phyloP scores from a whole-genome alignment of 805 yeast genomes.

The Komagataella populi region DNA sequence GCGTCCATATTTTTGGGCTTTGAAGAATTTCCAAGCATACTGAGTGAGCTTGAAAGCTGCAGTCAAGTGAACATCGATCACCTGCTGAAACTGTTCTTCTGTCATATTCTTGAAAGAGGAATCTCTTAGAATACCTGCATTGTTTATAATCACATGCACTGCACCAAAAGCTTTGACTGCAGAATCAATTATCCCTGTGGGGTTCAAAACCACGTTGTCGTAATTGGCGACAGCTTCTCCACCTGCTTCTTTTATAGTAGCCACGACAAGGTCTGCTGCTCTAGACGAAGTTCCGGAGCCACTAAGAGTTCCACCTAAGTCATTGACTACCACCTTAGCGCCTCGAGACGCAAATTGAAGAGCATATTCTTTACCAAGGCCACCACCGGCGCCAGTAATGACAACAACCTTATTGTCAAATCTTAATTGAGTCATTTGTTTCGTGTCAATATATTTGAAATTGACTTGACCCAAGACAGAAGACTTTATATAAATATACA shows the following conservation, averaged over 20 bases:
- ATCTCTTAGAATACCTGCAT: conserved; percentile 92
- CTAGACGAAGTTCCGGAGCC: conserved; percentile 59
- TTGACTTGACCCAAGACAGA: background rate
- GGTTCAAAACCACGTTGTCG: conserved; percentile 74
- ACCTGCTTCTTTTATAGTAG: conserved; percentile 63
- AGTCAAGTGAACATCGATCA: conserved; percentile 75
- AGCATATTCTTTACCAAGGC: conserved; percentile 83
- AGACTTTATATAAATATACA: background rate
- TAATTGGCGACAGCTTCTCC: conserved; percentile 90
- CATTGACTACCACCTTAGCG: conserved; percentile 91
- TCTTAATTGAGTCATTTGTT: conserved; percentile 14
- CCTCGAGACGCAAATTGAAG: conserved; percentile 80
- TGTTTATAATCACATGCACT: conserved; percentile 80
- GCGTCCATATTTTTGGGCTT: conserved; percentile 77
- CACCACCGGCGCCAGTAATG: conserved; percentile 97
- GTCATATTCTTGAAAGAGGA: conserved; percentile 78
- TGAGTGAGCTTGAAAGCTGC: conserved; percentile 79
- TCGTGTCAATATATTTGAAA: too few species aligned
- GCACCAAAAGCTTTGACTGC: conserved; percentile 82
- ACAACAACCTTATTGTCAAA: conserved; percentile 82
- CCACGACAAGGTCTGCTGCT: conserved; percentile 84
- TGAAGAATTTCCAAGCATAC: conserved; percentile 89
- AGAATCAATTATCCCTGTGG: conserved; percentile 72
- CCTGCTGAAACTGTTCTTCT: conserved; percentile 64
- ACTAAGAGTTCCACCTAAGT: conserved; percentile 70